Evolutionary conservation across 2,329 filamentous ascomycete genomes (phyloP).

Genomic region (Ilyonectria mors-panacis): DNA sequence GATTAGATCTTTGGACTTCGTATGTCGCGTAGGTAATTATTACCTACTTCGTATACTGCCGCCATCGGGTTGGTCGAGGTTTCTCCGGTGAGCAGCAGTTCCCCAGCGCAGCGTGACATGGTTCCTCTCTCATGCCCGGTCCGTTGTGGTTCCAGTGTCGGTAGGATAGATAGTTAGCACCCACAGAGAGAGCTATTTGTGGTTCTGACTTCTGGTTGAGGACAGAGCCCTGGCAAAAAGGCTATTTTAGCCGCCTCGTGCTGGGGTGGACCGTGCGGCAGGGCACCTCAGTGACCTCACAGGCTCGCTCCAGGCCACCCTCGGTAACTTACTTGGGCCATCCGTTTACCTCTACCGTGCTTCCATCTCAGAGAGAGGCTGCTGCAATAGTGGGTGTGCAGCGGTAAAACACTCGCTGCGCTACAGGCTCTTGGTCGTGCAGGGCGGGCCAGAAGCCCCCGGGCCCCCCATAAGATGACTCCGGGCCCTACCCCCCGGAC

Average conservation of each 20-base stretch:
- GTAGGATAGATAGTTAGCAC: neutral
- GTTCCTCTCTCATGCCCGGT: neutral
- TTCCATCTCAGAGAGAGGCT: neutral
- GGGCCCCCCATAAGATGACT: constrained; percentile 2
- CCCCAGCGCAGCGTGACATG: neutral
- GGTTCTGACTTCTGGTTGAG: constrained; percentile 14
- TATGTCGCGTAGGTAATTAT: constrained; percentile 29
- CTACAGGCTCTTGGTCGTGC: constrained; percentile 2
- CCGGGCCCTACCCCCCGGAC: constrained; percentile 29
- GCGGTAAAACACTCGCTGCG: neutral
- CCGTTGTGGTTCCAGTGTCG: neutral
- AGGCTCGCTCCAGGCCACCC: neutral
- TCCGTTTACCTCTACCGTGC: neutral
- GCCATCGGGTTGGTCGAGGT: neutral
- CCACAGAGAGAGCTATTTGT: neutral
- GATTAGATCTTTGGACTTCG: constrained; percentile 23
- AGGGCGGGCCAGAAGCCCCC: constrained; percentile 5
- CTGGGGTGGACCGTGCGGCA: constrained; percentile 28
- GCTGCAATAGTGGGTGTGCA: constrained; percentile 1
- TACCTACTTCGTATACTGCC: constrained; percentile 18
- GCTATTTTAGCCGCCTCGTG: constrained; percentile 42
- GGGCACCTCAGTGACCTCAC: neutral
- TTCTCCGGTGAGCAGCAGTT: neutral
- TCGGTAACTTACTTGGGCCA: constrained; percentile 2
- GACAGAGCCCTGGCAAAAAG: constrained; percentile 34